Percentiles rank a stretch among this genome's conserved stretches.
Conservation (phyloP, 257 asterid species). For the Penstemon barbatus region DNA sequence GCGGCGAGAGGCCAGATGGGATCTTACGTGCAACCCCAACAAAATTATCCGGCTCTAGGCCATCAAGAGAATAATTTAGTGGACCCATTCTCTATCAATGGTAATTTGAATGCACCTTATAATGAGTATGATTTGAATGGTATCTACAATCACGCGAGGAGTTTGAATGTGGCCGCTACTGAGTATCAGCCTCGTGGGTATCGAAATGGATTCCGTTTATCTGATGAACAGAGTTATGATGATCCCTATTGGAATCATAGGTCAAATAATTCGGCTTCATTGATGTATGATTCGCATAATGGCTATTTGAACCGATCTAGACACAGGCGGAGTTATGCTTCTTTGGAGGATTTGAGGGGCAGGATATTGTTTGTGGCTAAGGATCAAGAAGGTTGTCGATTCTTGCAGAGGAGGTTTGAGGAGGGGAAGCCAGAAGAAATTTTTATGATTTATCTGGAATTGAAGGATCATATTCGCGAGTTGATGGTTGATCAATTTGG, state of each 20-base stretch:
- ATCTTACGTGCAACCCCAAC: conserved; percentile 6
- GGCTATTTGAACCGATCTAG: not conserved
- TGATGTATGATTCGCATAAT: conserved; percentile 2
- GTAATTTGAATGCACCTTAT: not conserved
- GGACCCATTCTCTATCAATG: not conserved
- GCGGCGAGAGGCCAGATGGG: conserved; percentile 40
- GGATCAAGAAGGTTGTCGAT: conserved; percentile 51
- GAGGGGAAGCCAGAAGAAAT: conserved; percentile 42
- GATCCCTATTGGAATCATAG: not conserved
- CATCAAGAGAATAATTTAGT: not conserved
- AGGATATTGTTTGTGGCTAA: conserved; percentile 33
- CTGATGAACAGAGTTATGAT: not conserved
- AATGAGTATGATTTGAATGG: not conserved
- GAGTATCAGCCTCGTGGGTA: not conserved
- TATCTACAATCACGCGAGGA: not conserved
- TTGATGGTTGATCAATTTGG: conserved; percentile 56
- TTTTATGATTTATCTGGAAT: conserved; percentile 42
- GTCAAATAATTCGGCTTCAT: not conserved
- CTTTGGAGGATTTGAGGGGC: conserved; percentile 43
- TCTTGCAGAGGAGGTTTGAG: conserved; percentile 48
- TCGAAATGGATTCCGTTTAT: not conserved
- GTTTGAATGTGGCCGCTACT: not conserved
- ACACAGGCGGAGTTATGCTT: not conserved
- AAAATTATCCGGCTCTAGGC: not conserved
- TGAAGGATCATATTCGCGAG: conserved; percentile 43